A percentile compares a stretch with the other conserved stretches of the same genome.
Conservation (phyloP, 2,329 filamentous ascomycete genomes). For the Cylindrodendrum hubeiense region DNA sequence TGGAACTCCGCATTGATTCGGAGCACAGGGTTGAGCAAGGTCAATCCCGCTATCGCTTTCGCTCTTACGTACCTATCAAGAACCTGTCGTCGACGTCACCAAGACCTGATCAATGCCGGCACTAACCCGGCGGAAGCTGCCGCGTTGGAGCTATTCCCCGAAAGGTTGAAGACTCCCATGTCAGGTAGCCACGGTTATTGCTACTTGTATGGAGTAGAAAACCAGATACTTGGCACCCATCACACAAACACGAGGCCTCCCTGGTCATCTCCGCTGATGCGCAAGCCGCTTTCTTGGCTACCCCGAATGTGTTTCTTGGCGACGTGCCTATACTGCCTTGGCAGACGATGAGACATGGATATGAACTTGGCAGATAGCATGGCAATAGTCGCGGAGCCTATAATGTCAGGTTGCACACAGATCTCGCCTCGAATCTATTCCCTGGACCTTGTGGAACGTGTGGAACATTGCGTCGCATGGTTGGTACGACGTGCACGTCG, state of each 20-base stretch:
- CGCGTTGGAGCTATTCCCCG: too few relatives aligned
- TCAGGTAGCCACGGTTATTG: too few relatives aligned
- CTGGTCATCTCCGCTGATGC: neutral
- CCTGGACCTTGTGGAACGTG: neutral
- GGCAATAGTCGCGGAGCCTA: neutral
- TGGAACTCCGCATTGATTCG: conserved; percentile 18
- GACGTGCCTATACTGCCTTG: neutral
- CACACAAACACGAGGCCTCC: neutral
- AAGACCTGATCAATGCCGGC: conserved; percentile 2
- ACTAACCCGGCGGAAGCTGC: neutral
- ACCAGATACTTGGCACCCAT: neutral
- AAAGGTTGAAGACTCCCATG: neutral
- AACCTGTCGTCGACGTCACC: conserved; percentile 10
- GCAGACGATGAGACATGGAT: conserved; percentile 3
- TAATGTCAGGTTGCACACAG: neutral
- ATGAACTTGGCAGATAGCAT: neutral
- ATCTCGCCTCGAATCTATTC: neutral
- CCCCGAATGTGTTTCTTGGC: conserved; percentile 15
- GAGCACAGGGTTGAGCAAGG: conserved; percentile 10
- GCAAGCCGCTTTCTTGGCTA: conserved; percentile 13
- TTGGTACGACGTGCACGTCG: neutral
- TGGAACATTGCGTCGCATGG: neutral
- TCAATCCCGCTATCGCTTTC: neutral
- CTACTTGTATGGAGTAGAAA: too few relatives aligned
- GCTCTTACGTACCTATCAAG: neutral